Conservation (phyloP, 257 asterid genomes). For the Vinca minor region DNA sequence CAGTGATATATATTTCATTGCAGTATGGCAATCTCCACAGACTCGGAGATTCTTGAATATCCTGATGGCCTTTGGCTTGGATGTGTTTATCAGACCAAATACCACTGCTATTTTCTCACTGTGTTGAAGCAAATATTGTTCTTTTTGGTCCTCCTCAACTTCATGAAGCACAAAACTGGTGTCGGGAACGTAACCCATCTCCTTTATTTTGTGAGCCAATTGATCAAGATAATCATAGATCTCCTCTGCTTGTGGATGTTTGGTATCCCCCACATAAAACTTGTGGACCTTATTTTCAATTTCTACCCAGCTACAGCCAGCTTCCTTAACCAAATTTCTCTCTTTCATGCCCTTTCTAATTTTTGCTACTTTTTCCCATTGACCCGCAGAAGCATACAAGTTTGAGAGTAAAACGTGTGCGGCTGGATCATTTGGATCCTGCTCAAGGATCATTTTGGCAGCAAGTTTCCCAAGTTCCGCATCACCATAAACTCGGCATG, state of each 20-base stretch:
- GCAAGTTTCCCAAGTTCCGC: conserved; percentile 56
- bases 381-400: conserved; percentile 61
- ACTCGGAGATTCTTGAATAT: conserved; percentile 82
- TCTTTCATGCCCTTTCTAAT: conserved; percentile 70
- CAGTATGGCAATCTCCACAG: conserved; percentile 81
- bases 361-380: conserved; percentile 53
- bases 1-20: conserved; percentile 57
- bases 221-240: conserved; percentile 51
- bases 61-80: conserved; percentile 45
- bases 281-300: conserved; percentile 54
- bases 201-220: conserved; percentile 36
- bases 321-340: conserved; percentile 67
- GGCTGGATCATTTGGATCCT: conserved; percentile 71
- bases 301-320: too few relatives aligned
- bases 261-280: conserved; percentile 76
- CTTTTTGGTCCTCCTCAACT: conserved; percentile 78
- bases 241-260: conserved; percentile 58
- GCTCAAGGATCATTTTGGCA: conserved; percentile 56
- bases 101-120: conserved; percentile 88
- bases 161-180: conserved; percentile 71
- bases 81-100: conserved; percentile 65
- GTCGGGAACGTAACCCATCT: too few relatives aligned
- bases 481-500: conserved; percentile 63
- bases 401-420: conserved; percentile 81
- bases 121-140: conserved; percentile 65